A percentile compares a stretch with the other conserved stretches of the same genome.
phyloP scores from a whole-genome alignment of 2,329 filamentous ascomycete species.

The Ophiostoma angusticollis region DNA sequence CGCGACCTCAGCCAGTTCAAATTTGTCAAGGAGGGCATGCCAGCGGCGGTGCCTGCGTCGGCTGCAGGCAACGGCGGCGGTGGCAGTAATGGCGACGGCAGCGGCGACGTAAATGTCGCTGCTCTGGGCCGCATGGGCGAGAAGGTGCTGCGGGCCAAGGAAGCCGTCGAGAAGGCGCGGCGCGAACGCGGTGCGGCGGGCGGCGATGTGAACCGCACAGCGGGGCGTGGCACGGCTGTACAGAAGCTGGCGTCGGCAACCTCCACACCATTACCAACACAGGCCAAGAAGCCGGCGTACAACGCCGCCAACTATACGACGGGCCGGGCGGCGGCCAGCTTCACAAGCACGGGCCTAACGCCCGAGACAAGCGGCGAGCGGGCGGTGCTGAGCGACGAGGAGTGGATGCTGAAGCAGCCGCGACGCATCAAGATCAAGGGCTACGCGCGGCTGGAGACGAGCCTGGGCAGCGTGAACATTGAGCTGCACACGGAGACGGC shows the following conservation, averaged over 20 bases:
- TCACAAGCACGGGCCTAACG: constrained; percentile 88
- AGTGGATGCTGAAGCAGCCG: constrained; percentile 92
- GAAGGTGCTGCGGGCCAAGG: constrained; percentile 84
- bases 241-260: constrained; percentile 28
- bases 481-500: constrained; percentile 86
- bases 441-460: constrained; percentile 82
- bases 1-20: constrained; percentile 81
- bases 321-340: constrained; percentile 80
- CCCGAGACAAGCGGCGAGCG: constrained; percentile 81
- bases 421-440: constrained; percentile 80
- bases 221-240: constrained; percentile 19
- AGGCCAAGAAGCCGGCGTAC: constrained; percentile 45
- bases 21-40: constrained; percentile 63
- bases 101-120: constrained; percentile 61
- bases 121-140: constrained; percentile 65
- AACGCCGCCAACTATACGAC: constrained; percentile 88
- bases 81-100: constrained; percentile 47
- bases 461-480: constrained; percentile 69
- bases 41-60: constrained; percentile 47
- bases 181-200: constrained; percentile 55
- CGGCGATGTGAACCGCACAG: constrained; percentile 42
- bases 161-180: constrained; percentile 83
- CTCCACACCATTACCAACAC: constrained; percentile 33
- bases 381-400: constrained; percentile 79
- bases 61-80: constrained; percentile 54